Evolutionary conservation across 148 eudicot genomes (phyloP), one percentile per base, ranked within the genome.

Genomic region (Limonium bicolor): DNA sequence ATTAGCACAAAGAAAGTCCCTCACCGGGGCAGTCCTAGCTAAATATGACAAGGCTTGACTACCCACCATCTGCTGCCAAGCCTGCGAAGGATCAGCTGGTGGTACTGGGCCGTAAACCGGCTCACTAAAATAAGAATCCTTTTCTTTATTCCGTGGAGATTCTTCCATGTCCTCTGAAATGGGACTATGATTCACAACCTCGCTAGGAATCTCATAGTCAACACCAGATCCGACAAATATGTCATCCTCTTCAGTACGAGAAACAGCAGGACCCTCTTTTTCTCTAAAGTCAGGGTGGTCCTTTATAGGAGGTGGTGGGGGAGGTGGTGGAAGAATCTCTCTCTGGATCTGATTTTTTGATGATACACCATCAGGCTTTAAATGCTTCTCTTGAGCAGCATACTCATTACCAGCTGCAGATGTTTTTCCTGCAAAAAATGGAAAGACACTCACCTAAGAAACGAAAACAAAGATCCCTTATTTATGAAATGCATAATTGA

Each of bases 151-250:
- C 39, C 82, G 70, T 42, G 97, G 97, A 30, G 97, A 90, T 58
- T 90, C 97, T 62, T 90, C 95, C 97, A 90, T 90, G 65, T 90
- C 93, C 67, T 90, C 95, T 17, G 78, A 80, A 27, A 77, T 35
- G 36, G 97, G 95, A 50, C 97, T 90, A 58, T 84, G 97, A 61
- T 81, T 77, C 84, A 71, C 73, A 63, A 77, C 95, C 60, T 75
- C 75, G 58, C 66, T 59, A 12, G 97, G 87, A 50, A 90, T 55
- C 31, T 73, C 68, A 55, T 77, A 90, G 51, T 90, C 93, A 46
- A 73, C 46, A 22, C 97, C 97, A 31, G 58, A 86, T 41, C 97
- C 97, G 25, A 90, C 72, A 75, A 90, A 90, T 51, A 90, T 84
- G 62, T 90, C 97, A 25, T 90, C 97, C 1, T 84, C 92, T 12